phyloP scores from a whole-genome alignment of 2,329 filamentous ascomycete species.

The Sporothrix schenckii region DNA sequence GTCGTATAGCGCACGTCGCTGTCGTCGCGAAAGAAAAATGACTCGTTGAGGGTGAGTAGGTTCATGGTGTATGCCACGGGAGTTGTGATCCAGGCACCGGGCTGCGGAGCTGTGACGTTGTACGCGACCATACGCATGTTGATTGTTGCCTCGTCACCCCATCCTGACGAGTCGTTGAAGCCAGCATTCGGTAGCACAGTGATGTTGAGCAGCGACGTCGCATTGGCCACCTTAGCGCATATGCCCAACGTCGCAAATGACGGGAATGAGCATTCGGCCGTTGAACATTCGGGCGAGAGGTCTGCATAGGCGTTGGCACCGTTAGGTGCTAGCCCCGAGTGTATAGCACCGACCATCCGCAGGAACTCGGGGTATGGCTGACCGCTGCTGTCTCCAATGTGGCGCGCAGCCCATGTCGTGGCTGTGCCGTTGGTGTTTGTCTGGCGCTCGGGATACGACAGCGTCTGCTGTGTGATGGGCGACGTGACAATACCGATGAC shows the following conservation, averaged over 20 bases:
- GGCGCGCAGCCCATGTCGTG: slow-evolving; percentile 4
- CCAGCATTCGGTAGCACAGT: slow-evolving; percentile 20
- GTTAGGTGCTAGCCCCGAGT: background rate
- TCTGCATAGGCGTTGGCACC: background rate
- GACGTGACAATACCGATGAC: background rate
- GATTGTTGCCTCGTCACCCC: slow-evolving; percentile 16
- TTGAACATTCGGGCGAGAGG: slow-evolving; percentile 7
- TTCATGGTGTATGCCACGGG: slow-evolving; percentile 7
- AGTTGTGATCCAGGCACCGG: slow-evolving; percentile 8
- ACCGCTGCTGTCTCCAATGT: slow-evolving; percentile 23
- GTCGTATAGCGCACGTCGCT: slow-evolving; percentile 15
- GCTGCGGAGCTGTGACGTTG: background rate
- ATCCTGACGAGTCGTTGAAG: slow-evolving; percentile 18
- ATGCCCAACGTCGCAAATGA: slow-evolving; percentile 18
- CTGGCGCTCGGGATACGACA: slow-evolving; percentile 31
- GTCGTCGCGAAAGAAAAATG: slow-evolving; percentile 15
- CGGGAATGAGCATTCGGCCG: slow-evolving; percentile 21
- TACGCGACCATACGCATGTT: slow-evolving; percentile 3
- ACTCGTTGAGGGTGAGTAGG: slow-evolving; percentile 13
- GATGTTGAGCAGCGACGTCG: slow-evolving; percentile 19
- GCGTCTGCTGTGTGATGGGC: slow-evolving; percentile 2
- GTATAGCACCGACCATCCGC: slow-evolving; percentile 21
- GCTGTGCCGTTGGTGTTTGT: slow-evolving; percentile 8
- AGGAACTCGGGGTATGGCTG: slow-evolving; percentile 24
- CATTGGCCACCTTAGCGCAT: slow-evolving; percentile 18